Conservation (phyloP, 768 basidiomycete genomes). For the Phallus indusiatus region DNA sequence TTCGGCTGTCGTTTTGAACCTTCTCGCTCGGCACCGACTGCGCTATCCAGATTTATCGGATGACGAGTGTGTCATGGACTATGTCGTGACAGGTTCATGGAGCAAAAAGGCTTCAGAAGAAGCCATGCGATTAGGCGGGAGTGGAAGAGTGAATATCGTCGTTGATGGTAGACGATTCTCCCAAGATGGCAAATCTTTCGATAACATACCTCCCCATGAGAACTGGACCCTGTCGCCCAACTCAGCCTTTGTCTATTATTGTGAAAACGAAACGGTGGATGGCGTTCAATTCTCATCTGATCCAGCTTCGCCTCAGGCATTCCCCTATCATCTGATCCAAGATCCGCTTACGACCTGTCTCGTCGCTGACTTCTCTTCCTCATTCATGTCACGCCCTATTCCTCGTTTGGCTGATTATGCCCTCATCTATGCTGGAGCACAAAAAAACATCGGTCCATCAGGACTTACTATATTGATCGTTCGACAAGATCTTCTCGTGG, state of each 20-base stretch:
- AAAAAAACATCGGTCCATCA: conserved; percentile 96
- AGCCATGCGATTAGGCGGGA: conserved; percentile 55
- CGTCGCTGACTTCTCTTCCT: conserved; percentile 92
- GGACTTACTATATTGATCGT: conserved; percentile 92
- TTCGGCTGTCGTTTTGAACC: conserved; percentile 84
- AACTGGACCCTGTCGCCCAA: conserved; percentile 69
- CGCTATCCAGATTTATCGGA: conserved; percentile 50
- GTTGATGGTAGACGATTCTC: conserved; percentile 59
- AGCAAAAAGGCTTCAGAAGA: conserved; percentile 80
- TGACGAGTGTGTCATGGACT: conserved; percentile 65
- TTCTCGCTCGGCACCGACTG: conserved; percentile 78
- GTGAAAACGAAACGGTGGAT: conserved; percentile 98
- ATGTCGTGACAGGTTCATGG: conserved; percentile 91
- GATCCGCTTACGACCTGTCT: conserved; percentile 47
- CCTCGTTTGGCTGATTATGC: conserved; percentile 82
- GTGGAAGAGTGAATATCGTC: conserved; percentile 52
- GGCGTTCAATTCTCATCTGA: conserved; percentile 79
- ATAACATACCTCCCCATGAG: conserved; percentile 66
- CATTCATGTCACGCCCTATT: conserved; percentile 94
- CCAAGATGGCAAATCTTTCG: conserved; percentile 59
- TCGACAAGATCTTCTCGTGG: conserved; percentile 88
- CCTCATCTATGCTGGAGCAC: conserved; percentile 91
- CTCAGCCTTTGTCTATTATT: conserved; percentile 92
- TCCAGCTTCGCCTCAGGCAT: conserved; percentile 45
- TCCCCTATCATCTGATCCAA: conserved; percentile 74